Conservation (phyloP, 225 moss, liverwort and hornwort species). For the Sphagnum tenellum region DNA sequence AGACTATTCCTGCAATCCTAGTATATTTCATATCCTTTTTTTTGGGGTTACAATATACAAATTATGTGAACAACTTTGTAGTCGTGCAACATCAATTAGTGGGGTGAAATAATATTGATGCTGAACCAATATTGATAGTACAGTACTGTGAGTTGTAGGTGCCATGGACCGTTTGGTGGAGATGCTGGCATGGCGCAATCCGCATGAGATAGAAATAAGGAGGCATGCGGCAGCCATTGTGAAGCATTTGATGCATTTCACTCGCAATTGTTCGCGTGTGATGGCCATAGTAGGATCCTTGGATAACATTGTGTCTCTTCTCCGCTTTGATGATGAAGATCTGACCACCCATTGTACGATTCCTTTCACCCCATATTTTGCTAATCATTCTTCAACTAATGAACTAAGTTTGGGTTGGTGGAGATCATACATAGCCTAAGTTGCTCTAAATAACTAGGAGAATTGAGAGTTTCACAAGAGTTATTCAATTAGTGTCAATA, state of each 20-base stretch:
- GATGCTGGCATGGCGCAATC: constrained; percentile 34
- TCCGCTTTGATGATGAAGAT: constrained; percentile 18
- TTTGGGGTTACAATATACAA: too few relatives aligned
- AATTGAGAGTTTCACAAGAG: constrained; percentile 4
- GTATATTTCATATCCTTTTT: too few relatives aligned
- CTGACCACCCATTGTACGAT: too few relatives aligned
- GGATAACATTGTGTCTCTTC: constrained; percentile 25
- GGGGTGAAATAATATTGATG: too few relatives aligned
- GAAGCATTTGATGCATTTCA: constrained; percentile 29
- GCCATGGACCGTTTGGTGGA: constrained; percentile 39
- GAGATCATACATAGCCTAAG: constrained; percentile 7
- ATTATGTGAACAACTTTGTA: too few relatives aligned
- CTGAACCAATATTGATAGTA: too few relatives aligned
- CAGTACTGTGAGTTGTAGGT: constrained; percentile 9
- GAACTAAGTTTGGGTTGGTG: too few relatives aligned
- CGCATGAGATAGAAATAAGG: constrained; percentile 20
- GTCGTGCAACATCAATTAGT: too few relatives aligned
- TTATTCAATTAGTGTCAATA: constrained; percentile 12
- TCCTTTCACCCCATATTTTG: too few relatives aligned
- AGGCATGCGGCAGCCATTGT: constrained; percentile 25
- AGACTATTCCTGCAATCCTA: too few relatives aligned
- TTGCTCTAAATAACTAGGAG: constrained; percentile 3
- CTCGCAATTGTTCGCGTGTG: constrained; percentile 31
- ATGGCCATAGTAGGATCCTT: constrained; percentile 23
- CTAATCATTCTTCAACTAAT: too few relatives aligned